These are phyloP conservation scores for Colletotrichum sidae DNA, from an alignment of 2,329 filamentous ascomycete genomes.

Conservation along the genomic window DNA sequence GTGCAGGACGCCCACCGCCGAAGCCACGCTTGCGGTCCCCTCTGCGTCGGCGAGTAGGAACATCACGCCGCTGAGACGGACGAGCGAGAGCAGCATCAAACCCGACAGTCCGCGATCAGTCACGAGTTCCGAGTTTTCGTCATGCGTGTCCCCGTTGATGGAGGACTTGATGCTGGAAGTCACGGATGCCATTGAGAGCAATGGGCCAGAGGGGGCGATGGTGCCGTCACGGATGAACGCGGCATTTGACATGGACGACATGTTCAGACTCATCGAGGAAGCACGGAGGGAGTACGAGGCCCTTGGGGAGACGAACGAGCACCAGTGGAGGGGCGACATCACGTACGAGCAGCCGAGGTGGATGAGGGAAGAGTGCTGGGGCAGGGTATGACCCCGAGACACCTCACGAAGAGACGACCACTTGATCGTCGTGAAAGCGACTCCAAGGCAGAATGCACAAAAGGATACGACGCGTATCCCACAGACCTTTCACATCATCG, in stretches of 20 bases:
- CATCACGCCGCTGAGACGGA: slow-evolving; percentile 31
- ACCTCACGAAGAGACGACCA: neutral
- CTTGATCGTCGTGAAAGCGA: neutral
- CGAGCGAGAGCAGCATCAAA: slow-evolving; percentile 31
- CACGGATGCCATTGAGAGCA: slow-evolving; percentile 34
- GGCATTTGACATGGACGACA: slow-evolving; percentile 28
- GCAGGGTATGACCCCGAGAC: slow-evolving; percentile 5
- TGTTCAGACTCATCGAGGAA: slow-evolving; percentile 31
- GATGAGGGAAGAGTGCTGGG: slow-evolving; percentile 28
- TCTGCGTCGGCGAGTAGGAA: slow-evolving; percentile 13
- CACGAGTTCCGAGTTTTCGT: slow-evolving; percentile 22
- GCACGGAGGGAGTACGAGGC: slow-evolving; percentile 32
- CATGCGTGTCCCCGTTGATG: slow-evolving; percentile 34
- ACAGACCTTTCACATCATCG: slow-evolving; percentile 1
- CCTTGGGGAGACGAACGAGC: slow-evolving; percentile 5
- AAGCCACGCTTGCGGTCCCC: slow-evolving; percentile 8
- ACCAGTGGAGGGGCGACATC: neutral
- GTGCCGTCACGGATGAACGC: slow-evolving; percentile 5
- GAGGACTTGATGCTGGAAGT: slow-evolving; percentile 34
- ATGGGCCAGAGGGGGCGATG: slow-evolving; percentile 6
- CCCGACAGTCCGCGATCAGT: slow-evolving; percentile 26
- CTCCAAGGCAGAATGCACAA: neutral
- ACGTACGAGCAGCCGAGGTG: slow-evolving; percentile 7
- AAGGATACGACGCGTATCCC: slow-evolving; percentile 27
- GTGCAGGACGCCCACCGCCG: slow-evolving; percentile 24